Base-by-base conservation (phyloP, 495 filamentous ascomycete genomes). In the Aspergillus homomorphus region DNA sequence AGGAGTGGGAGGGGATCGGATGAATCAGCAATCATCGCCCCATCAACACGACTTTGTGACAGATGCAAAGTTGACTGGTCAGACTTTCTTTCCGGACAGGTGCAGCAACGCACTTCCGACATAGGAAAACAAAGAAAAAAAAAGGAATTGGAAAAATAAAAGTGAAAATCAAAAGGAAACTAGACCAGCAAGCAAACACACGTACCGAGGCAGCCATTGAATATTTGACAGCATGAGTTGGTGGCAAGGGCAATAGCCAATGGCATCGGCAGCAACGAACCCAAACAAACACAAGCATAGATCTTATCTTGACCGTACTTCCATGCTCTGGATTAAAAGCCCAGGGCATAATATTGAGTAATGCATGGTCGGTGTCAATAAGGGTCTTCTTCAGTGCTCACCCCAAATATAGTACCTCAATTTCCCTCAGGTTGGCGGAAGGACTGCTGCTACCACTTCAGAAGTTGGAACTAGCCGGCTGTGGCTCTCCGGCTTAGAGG, bases 11-110 rank as follows among this genome's bases (percentile, higher is more conserved):
- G 23, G 23, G 23, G 23, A 18, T 1, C 14, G 9, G 19, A 48
- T 22, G 23, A 50, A 15, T n/a, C 26, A 51, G 12, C 21, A 28
- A 51, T 28, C 24, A 51, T 28, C 24, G 28, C 16, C 15, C 23
- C 48, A 28, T 51, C 28, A 51, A 30, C 33, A 38, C 33, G 48
- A 51, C 30, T 51, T 51, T 51, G 48, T 51, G 48, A 51, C 48
- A 51, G 21, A 51, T 54, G 30, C 23, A 22, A n/a, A 33, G 51
- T 54, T 43, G 51, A 54, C 51, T 54, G 51, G 42, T 54, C 51
- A 54, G 24, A 49, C 20, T 33, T 54, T 19, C 21, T 54, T 20
- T 24, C 51, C 51, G 51, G 19, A 15, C 18, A 19, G 30, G 19
- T 54, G 33, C 51, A 54, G 41, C 24, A 51, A 33, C n/a, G n/a